Conservation (phyloP, 345 rosid species). For the Corymbia maculata region DNA sequence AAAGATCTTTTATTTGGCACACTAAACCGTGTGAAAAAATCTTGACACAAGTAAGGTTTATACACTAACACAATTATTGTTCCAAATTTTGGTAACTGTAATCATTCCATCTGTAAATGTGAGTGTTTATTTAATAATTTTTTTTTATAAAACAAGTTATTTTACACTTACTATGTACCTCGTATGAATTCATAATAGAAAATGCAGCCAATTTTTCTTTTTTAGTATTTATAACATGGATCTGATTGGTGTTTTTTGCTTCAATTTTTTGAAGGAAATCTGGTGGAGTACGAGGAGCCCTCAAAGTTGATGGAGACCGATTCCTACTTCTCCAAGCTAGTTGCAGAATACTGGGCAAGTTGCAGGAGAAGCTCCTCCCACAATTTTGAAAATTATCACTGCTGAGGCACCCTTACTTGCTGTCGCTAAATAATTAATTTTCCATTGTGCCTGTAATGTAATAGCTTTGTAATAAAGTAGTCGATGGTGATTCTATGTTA, state of each 20-base stretch:
- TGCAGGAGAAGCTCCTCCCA: conserved; percentile 30
- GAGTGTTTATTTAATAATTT: neutral
- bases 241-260: neutral
- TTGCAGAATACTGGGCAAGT: conserved; percentile 71
- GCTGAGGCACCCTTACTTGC: neutral
- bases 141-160: neutral
- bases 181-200: neutral
- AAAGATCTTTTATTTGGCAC: neutral
- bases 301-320: conserved; percentile 53
- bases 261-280: conserved; percentile 27
- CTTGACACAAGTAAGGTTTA: neutral
- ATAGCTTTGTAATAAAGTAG: neutral
- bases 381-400: neutral
- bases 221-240: neutral
- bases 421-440: neutral
- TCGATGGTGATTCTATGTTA: neutral
- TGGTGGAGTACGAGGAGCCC: conserved; percentile 67
- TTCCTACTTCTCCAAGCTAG: conserved; percentile 69
- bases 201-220: neutral
- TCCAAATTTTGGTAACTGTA: no score
- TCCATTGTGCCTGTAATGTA: neutral
- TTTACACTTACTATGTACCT: neutral
- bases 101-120: no score
- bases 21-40: neutral
- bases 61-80: no score